Conservation (phyloP, 331 rosid genomes). For the Rosa hybrid region DNA sequence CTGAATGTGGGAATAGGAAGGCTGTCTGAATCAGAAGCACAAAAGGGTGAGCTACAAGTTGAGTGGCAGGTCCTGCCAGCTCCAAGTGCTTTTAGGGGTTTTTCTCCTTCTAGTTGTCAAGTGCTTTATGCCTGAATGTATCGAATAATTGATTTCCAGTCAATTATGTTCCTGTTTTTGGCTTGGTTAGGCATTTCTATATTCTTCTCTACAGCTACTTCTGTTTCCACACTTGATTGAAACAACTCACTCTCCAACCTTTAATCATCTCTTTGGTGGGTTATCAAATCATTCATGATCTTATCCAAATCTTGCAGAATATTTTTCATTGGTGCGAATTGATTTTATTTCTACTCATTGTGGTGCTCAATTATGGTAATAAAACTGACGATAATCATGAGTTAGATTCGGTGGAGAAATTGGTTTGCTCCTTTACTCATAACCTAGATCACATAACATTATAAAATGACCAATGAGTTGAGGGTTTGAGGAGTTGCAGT, state of each 20-base stretch:
- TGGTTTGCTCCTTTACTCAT: background rate
- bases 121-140: slow-evolving; percentile 40
- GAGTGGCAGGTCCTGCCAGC: slow-evolving; percentile 60
- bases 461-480: background rate
- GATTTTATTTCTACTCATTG: too few relatives aligned
- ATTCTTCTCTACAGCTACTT: background rate
- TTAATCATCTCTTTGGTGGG: slow-evolving; percentile 1
- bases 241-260: slow-evolving; percentile 7
- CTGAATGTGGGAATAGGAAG: slow-evolving; percentile 57
- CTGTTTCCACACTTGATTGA: background rate
- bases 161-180: slow-evolving; percentile 12
- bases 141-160: background rate
- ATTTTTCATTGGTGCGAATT: background rate
- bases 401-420: background rate
- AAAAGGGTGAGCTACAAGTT: slow-evolving; percentile 25
- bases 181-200: slow-evolving; percentile 15
- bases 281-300: slow-evolving; percentile 11
- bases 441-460: background rate
- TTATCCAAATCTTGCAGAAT: slow-evolving; percentile 16
- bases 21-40: slow-evolving; percentile 2
- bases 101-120: slow-evolving; percentile 47
- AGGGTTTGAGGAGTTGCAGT: background rate
- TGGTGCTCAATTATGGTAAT: background rate
- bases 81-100: slow-evolving; percentile 31
- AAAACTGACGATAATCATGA: background rate